Conservation (phyloP, 768 basidiomycete species). For the Arthromyces matolae region DNA sequence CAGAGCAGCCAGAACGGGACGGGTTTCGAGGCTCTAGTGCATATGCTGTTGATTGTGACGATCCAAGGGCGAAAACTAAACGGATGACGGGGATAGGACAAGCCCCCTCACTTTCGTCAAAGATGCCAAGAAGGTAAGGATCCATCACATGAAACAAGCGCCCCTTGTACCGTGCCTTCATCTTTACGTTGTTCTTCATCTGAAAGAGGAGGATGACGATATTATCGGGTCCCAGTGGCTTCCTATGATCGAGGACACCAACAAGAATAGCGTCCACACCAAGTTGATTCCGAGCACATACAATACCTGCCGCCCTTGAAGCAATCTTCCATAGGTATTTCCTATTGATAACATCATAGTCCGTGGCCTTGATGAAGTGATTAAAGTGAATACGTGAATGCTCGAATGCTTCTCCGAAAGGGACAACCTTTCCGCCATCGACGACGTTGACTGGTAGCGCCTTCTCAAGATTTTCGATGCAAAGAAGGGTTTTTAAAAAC, state of each 20-base stretch:
- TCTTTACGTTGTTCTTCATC: not conserved
- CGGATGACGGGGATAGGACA: not conserved
- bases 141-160: not conserved
- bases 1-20: too few relatives aligned
- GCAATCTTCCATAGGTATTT: not conserved
- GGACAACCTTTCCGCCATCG: not conserved
- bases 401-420: not conserved
- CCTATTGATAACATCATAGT: not conserved
- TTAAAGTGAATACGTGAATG: not conserved
- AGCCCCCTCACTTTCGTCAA: not conserved
- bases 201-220: not conserved
- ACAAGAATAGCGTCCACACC: not conserved
- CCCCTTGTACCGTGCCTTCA: not conserved
- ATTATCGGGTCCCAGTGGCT: not conserved
- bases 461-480: too few relatives aligned
- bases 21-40: too few relatives aligned
- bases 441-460: too few relatives aligned
- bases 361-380: not conserved
- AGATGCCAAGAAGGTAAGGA: not conserved
- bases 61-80: not conserved
- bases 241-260: not conserved
- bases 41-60: too few relatives aligned
- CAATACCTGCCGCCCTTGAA: not conserved
- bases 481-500: too few relatives aligned
- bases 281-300: not conserved